Conservation (phyloP, 805 yeast genomes). For the Wickerhamomyces kurtzmanii region DNA sequence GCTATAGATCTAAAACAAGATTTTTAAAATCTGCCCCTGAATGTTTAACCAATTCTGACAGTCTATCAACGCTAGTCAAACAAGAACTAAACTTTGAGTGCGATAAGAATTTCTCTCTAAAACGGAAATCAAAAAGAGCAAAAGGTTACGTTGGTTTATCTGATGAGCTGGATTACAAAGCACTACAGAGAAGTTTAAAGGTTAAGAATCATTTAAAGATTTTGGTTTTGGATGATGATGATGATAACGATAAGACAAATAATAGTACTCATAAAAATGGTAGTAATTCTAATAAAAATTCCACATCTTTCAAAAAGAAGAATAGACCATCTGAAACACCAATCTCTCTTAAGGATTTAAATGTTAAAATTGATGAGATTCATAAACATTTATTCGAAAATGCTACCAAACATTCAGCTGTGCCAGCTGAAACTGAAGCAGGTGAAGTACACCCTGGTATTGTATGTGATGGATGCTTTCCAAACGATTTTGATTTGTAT, state of each 20-base stretch:
- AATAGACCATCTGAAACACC: too few species aligned
- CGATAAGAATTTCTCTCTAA: conserved; percentile 2
- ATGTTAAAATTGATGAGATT: not conserved
- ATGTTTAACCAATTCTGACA: too few species aligned
- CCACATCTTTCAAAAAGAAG: too few species aligned
- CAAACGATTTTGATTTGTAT: not conserved
- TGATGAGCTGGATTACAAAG: conserved; percentile 27
- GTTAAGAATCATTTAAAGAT: conserved; percentile 36
- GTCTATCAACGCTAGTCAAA: not conserved
- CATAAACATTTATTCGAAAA: not conserved
- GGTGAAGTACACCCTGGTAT: conserved; percentile 1
- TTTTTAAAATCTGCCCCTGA: too few species aligned
- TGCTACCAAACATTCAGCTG: not conserved
- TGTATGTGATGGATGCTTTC: conserved; percentile 3
- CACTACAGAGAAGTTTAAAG: conserved; percentile 33
- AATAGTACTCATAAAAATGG: not conserved
- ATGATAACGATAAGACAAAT: not conserved
- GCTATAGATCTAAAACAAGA: too few species aligned
- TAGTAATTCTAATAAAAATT: too few species aligned
- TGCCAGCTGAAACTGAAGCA: not conserved
- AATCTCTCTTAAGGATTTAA: not conserved
- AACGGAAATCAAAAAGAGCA: conserved; percentile 38
- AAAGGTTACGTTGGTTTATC: conserved; percentile 29
- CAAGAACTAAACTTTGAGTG: not conserved
- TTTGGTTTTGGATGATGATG: conserved; percentile 5